Evolutionary conservation across 345 rosid species (phyloP).

Genomic region (Eucalyptus curtisii): DNA sequence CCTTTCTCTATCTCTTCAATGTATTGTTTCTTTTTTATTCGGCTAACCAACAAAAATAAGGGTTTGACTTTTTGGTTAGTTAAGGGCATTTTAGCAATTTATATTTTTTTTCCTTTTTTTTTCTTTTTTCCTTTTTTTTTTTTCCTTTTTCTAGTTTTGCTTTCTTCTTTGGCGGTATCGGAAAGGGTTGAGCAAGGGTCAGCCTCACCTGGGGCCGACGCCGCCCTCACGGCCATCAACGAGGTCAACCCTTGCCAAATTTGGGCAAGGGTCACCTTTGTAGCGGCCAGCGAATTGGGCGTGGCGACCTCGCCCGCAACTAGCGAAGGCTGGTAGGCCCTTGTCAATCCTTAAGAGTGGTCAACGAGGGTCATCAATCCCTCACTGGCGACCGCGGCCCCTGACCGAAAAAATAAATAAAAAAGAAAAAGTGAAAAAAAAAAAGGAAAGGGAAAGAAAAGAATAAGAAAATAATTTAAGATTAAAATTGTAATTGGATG

Average conservation of each 20-base stretch:
- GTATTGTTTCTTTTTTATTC: not conserved
- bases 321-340: too few relatives aligned
- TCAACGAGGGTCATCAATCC: fast-evolving
- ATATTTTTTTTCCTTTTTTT: fast-evolving
- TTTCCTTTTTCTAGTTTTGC: fast-evolving
- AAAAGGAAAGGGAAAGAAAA: too few relatives aligned
- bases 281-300: fast-evolving
- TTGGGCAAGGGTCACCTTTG: fast-evolving
- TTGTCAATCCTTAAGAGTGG: too few relatives aligned
- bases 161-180: fast-evolving
- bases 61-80: fast-evolving
- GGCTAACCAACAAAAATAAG: not conserved
- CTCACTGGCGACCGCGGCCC: fast-evolving
- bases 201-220: fast-evolving
- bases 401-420: fast-evolving
- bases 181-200: fast-evolving
- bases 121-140: too few relatives aligned
- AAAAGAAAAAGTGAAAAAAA: too few relatives aligned
- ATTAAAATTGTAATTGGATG: too few relatives aligned
- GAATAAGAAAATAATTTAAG: too few relatives aligned
- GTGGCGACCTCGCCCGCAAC: fast-evolving
- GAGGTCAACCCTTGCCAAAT: fast-evolving
- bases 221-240: fast-evolving
- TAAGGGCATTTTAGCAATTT: too few relatives aligned
- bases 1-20: not conserved